Base-by-base conservation (phyloP, 1,139 yeast species). In the Protomyces arabidopsidicola region DNA sequence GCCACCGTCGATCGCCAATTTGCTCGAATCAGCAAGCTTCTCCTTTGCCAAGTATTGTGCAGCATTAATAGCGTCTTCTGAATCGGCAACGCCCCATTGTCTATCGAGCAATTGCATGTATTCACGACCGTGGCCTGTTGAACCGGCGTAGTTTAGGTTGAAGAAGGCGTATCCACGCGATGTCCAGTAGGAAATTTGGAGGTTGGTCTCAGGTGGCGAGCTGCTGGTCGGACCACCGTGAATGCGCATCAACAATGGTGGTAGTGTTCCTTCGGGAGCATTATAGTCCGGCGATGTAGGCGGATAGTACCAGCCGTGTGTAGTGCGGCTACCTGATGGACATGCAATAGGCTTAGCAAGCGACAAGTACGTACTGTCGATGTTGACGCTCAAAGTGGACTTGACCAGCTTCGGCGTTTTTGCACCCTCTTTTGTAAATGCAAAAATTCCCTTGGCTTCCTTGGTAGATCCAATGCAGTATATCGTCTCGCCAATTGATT, bases 191-290 rank as follows among this genome's bases (percentile, higher is more conserved):
- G 63, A 53, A 10, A 54, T 60, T 18, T 60, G 54, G 14, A 53
- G 57, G n/a, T 50, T 38, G 5, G 58, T 53, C 10, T 35, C 59
- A 18, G 63, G 63, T 14, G 58, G 63, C 3, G 63, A 50, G 34
- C 39, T 38, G 36, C 42, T 27, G 3, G 59, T 60, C 38, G 63
- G 63, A n/a, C 63, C 63, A 10, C 63, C 63, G 20, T 60, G 63
- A 31, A 60, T 38, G 18, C 59, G 24, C 39, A 60, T 35, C 5
- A 60, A 14, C 16, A 60, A 42, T 20, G 63, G 63, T 10, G 63
- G 63, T 9, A 53, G 53, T 6, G 54, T 20, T 16, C 38, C 59
- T 2, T 34, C 10, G 8, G 53, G 50, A 16, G 45, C 59, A 12
- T 31, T 2, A 27, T 34, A 38, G 12, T 16, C 38, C 4, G 63